Evolutionary conservation across 129 eudicot genomes (phyloP).

Genomic region (Chrysanthemum makinoi): DNA sequence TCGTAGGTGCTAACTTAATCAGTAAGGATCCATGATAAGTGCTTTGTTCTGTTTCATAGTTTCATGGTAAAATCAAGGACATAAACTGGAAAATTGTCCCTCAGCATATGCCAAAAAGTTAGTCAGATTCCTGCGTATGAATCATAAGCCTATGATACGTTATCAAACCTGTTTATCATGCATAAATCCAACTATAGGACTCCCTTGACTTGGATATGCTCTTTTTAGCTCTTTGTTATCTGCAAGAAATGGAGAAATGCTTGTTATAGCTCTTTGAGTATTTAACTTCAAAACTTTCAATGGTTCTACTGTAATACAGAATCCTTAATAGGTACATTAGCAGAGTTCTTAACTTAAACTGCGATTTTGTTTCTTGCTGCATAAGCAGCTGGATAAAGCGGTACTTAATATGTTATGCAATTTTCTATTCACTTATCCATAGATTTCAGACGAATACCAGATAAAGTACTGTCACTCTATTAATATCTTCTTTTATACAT

Average conservation of each 20-base stretch:
- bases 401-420: neutral
- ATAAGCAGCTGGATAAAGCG: neutral
- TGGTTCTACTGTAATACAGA: neutral
- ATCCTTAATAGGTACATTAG: neutral
- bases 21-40: neutral
- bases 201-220: neutral
- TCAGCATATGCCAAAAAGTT: constrained; percentile 1
- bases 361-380: neutral
- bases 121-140: neutral
- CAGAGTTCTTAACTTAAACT: neutral
- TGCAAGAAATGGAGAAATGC: neutral
- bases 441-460: neutral
- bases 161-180: constrained; percentile 11
- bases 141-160: neutral
- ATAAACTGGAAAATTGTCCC: constrained; percentile 1
- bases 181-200: neutral
- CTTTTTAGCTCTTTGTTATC: constrained; percentile 11
- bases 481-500: constrained; percentile 6
- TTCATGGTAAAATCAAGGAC: constrained; percentile 8
- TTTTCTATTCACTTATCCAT: constrained; percentile 1
- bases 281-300: neutral
- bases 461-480: constrained; percentile 3
- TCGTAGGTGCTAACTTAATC: neutral
- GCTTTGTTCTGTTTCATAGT: constrained; percentile 11
- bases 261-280: neutral